phyloP scores from a whole-genome alignment of 257 asterid genomes.

The Buddleja alternifolia region DNA sequence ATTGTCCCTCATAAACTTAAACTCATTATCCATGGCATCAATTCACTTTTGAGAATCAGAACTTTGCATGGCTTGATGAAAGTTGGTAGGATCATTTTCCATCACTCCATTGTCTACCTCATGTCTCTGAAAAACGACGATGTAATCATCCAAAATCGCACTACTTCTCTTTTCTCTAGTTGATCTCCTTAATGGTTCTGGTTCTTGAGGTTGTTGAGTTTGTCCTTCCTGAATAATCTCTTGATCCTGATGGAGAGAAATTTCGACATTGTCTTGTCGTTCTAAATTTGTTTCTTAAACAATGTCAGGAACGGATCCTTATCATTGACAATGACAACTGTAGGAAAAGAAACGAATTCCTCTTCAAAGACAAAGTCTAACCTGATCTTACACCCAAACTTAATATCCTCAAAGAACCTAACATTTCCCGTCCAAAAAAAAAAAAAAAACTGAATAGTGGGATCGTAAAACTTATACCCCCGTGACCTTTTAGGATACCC shows the following conservation, averaged over 20 bases:
- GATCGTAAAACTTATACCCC: neutral
- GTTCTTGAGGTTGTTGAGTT: neutral
- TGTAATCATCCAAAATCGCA: neutral
- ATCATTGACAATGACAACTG: neutral
- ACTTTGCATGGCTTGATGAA: too few relatives aligned
- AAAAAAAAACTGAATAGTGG: neutral
- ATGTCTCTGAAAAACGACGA: neutral
- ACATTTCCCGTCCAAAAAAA: neutral
- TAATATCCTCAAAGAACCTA: neutral
- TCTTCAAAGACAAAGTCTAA: neutral
- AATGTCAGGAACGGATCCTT: neutral
- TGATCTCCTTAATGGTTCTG: neutral
- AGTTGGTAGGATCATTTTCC: neutral
- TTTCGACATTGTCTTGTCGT: neutral
- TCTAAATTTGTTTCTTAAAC: neutral
- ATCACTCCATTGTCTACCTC: neutral
- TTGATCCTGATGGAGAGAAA: neutral
- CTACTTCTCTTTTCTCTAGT: too few relatives aligned
- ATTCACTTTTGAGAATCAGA: too few relatives aligned
- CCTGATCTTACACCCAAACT: neutral
- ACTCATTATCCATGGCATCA: too few relatives aligned
- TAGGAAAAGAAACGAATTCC: neutral
- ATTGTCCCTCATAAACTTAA: too few relatives aligned
- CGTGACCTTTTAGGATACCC: too few relatives aligned
- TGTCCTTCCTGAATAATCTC: neutral